Percentiles rank a stretch among this genome's conserved stretches.
Evolutionary conservation across 2,329 filamentous ascomycete species (phyloP).

Genomic region (Aspergillus texensis): DNA sequence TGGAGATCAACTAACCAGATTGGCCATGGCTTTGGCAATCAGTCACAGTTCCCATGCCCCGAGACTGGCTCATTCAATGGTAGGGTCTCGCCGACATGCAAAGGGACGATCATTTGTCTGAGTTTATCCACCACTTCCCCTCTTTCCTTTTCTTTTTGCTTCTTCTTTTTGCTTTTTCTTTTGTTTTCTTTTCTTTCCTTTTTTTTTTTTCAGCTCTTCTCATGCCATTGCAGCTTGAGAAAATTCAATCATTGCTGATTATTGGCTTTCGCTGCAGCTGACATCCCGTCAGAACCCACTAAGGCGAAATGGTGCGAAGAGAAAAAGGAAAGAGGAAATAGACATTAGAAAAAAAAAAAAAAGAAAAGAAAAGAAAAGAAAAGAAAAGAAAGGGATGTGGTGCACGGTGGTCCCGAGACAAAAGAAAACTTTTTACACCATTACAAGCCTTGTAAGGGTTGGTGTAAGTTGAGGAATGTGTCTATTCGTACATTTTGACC

Average conservation of each 20-base stretch:
- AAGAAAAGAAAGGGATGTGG: background rate
- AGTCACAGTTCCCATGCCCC: background rate
- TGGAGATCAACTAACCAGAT: background rate
- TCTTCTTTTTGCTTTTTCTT: background rate
- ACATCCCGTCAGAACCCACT: background rate
- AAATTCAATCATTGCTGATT: background rate
- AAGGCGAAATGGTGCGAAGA: background rate
- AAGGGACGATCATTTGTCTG: constrained; percentile 2
- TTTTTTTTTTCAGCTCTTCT: background rate
- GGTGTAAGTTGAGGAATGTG: constrained; percentile 7
- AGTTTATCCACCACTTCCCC: background rate
- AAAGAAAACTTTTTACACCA: background rate
- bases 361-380: too few species aligned
- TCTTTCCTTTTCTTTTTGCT: background rate
- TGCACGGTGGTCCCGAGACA: background rate
- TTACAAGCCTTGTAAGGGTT: constrained; percentile 3
- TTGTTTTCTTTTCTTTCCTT: background rate
- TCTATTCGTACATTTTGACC: constrained; percentile 4
- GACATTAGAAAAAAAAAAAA: background rate
- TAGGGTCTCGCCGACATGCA: background rate
- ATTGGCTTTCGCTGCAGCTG: background rate
- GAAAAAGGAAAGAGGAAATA: background rate
- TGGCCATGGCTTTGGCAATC: background rate
- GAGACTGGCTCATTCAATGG: background rate
- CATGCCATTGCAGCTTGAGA: background rate